Conservation (phyloP, 1,284 basidiomycete genomes). For the Ganoderma lingzhi region DNA sequence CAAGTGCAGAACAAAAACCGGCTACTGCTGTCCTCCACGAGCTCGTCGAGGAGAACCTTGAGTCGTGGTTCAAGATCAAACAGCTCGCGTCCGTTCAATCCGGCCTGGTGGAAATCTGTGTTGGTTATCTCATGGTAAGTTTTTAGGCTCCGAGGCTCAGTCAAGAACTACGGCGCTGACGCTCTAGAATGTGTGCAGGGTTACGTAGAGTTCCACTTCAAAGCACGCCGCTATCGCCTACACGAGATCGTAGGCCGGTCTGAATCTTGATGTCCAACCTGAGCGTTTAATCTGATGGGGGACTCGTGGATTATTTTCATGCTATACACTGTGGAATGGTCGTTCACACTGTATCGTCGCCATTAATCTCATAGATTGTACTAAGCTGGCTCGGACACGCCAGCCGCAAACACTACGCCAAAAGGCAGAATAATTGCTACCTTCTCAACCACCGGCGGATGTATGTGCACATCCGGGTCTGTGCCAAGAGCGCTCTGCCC, state of each 20-base stretch:
- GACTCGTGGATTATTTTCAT: no score
- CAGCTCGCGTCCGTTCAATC: neutral
- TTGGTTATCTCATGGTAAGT: slow-evolving; percentile 20
- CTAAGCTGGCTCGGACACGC: no score
- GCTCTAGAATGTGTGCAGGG: slow-evolving; percentile 5
- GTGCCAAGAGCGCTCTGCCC: no score
- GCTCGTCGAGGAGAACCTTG: slow-evolving; percentile 24
- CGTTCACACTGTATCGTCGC: no score
- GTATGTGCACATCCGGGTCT: no score
- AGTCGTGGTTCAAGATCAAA: slow-evolving; percentile 17
- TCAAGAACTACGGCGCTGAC: neutral
- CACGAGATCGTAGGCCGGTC: slow-evolving; percentile 20
- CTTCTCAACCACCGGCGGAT: no score
- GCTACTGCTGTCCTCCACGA: slow-evolving; percentile 15
- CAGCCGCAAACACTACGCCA: no score
- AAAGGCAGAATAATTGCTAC: no score
- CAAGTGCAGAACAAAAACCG: slow-evolving; percentile 15
- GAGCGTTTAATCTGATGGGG: no score
- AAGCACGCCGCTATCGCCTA: slow-evolving; percentile 28
- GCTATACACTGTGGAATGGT: no score
- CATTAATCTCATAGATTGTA: no score
- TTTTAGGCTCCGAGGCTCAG: slow-evolving; percentile 9
- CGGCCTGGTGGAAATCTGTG: neutral
- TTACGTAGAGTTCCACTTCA: slow-evolving; percentile 27
- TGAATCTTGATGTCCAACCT: neutral